A percentile compares a stretch with the other conserved stretches of the same genome.
phyloP scores from a whole-genome alignment of 2,329 filamentous ascomycete genomes.

The Verticillium nubilum region DNA sequence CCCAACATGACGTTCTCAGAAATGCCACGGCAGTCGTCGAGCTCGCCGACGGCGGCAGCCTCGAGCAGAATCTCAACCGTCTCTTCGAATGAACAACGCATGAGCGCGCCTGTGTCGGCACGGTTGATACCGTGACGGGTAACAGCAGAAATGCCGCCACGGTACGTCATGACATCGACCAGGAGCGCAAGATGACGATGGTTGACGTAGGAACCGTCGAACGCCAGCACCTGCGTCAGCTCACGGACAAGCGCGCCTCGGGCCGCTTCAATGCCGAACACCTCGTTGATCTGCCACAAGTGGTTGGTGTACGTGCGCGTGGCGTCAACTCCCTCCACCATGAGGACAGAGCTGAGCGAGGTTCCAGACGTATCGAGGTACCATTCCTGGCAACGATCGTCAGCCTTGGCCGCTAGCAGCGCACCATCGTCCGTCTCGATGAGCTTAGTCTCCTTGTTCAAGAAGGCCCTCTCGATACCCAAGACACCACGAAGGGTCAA shows the following conservation, averaged over 20 bases:
- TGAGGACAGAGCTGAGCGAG: slow-evolving; percentile 75
- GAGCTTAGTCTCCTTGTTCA: slow-evolving; percentile 73
- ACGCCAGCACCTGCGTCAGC: slow-evolving; percentile 86
- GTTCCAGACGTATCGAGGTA: slow-evolving; percentile 94
- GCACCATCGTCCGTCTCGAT: slow-evolving; percentile 65
- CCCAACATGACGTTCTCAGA: slow-evolving; percentile 99
- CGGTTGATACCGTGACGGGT: slow-evolving; percentile 98
- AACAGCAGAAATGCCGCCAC: slow-evolving; percentile 90
- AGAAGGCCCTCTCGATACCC: slow-evolving; percentile 86
- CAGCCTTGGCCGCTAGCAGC: slow-evolving; percentile 67
- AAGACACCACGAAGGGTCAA: slow-evolving; percentile 85
- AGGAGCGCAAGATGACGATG: slow-evolving; percentile 93
- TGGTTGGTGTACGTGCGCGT: slow-evolving; percentile 89
- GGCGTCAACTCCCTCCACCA: slow-evolving; percentile 82
- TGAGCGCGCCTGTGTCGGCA: slow-evolving; percentile 93
- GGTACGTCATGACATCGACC: slow-evolving; percentile 96
- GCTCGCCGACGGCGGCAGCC: slow-evolving; percentile 86
- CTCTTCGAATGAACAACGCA: slow-evolving; percentile 99
- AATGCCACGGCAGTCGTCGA: slow-evolving; percentile 96
- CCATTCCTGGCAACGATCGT: slow-evolving; percentile 81
- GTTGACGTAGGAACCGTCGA: slow-evolving; percentile 99
- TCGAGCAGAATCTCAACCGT: slow-evolving; percentile 97
- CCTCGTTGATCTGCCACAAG: slow-evolving; percentile 88
- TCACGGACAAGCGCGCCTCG: slow-evolving; percentile 83
- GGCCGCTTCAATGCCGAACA: slow-evolving; percentile 94